Evolutionary conservation across 1,284 basidiomycete genomes (phyloP).

Genomic region (Cryptococcus wingfieldii): DNA sequence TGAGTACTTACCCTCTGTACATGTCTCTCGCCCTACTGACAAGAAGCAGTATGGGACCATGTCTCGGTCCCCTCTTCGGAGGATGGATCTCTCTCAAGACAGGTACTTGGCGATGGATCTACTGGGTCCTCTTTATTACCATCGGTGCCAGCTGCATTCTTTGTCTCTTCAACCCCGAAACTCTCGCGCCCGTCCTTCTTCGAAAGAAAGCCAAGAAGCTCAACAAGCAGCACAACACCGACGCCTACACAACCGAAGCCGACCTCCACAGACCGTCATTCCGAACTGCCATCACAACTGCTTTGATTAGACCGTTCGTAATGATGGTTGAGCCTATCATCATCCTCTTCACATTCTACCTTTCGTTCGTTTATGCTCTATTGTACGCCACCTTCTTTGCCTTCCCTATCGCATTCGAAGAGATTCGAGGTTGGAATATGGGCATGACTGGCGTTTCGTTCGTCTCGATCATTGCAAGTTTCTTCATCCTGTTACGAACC

Average conservation of each 20-base stretch:
- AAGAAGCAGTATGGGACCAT: slow-evolving; percentile 44
- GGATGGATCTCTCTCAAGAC: slow-evolving; percentile 44
- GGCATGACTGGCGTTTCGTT: slow-evolving; percentile 46
- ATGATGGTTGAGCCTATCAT: slow-evolving; percentile 51
- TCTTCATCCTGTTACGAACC: background rate
- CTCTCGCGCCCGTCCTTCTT: slow-evolving; percentile 46
- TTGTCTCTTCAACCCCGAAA: slow-evolving; percentile 47
- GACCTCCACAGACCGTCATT: slow-evolving; percentile 35
- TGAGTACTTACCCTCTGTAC: slow-evolving; percentile 2
- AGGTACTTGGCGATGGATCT: slow-evolving; percentile 50
- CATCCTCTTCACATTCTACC: slow-evolving; percentile 51
- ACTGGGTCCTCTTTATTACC: slow-evolving; percentile 49
- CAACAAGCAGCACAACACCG: slow-evolving; percentile 44
- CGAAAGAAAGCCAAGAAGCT: slow-evolving; percentile 41
- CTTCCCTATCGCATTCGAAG: slow-evolving; percentile 44
- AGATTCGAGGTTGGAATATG: slow-evolving; percentile 43
- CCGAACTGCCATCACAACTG: slow-evolving; percentile 38
- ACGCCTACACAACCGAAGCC: slow-evolving; percentile 41
- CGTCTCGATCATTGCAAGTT: slow-evolving; percentile 38
- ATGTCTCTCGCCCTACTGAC: background rate
- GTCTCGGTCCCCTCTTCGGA: slow-evolving; percentile 47
- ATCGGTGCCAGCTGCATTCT: slow-evolving; percentile 35
- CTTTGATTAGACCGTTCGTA: slow-evolving; percentile 47
- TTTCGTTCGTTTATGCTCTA: slow-evolving; percentile 51
- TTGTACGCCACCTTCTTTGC: slow-evolving; percentile 46